phyloP scores from a whole-genome alignment of 2,329 filamentous ascomycete species.

The Aspergillus neotritici region DNA sequence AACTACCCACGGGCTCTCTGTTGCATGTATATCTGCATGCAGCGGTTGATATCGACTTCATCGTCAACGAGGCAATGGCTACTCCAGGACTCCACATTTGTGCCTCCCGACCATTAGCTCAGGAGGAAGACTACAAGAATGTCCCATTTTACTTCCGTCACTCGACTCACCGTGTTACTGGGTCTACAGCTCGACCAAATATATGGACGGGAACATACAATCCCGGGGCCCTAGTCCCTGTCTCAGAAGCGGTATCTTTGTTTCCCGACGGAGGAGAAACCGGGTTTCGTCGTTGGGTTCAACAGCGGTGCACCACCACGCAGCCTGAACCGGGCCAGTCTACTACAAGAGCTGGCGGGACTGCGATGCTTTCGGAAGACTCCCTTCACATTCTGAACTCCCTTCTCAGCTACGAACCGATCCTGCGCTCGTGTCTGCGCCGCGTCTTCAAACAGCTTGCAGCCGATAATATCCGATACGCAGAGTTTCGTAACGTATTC shows the following conservation, averaged over 20 bases:
- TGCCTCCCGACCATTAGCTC: slow-evolving; percentile 54
- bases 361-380: slow-evolving; percentile 75
- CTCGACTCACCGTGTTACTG: slow-evolving; percentile 42
- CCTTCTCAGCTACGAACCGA: slow-evolving; percentile 83
- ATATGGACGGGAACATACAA: slow-evolving; percentile 65
- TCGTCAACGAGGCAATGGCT: slow-evolving; percentile 64
- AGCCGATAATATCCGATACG: slow-evolving; percentile 79
- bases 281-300: slow-evolving; percentile 74
- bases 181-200: slow-evolving; percentile 41
- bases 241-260: slow-evolving; percentile 59
- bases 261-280: slow-evolving; percentile 67
- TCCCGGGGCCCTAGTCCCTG: slow-evolving; percentile 53
- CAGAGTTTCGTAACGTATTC: slow-evolving; percentile 75
- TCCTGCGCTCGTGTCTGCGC: slow-evolving; percentile 71
- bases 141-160: slow-evolving; percentile 60
- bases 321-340: slow-evolving; percentile 62
- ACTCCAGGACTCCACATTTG: slow-evolving; percentile 69
- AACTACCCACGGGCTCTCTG: slow-evolving; percentile 74
- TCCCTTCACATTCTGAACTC: slow-evolving; percentile 69
- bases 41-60: slow-evolving; percentile 80
- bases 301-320: slow-evolving; percentile 54
- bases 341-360: slow-evolving; percentile 74
- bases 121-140: slow-evolving; percentile 48
- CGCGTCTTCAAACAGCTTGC: slow-evolving; percentile 65
- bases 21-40: slow-evolving; percentile 81